Evolutionary conservation across 2,329 filamentous ascomycete genomes (phyloP).

Genomic region (Scytalidium lignicola): DNA sequence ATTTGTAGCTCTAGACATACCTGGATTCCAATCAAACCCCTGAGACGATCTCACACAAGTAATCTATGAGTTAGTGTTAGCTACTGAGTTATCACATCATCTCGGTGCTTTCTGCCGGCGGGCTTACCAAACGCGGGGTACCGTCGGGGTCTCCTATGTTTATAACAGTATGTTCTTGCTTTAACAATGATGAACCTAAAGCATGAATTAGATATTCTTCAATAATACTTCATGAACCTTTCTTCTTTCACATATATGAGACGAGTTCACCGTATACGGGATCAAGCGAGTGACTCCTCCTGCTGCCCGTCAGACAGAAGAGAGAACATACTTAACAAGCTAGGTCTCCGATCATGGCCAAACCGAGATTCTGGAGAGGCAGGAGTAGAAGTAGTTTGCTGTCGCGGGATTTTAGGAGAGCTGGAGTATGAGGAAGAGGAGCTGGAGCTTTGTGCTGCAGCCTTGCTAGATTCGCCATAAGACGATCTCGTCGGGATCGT

Average conservation of each 20-base stretch:
- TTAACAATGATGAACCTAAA: conserved; percentile 63
- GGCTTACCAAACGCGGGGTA: conserved; percentile 63
- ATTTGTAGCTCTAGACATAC: conserved; percentile 33
- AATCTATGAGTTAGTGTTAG: conserved; percentile 46
- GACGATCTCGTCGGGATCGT: conserved; percentile 52
- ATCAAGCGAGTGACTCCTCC: neutral
- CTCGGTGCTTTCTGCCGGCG: conserved; percentile 7
- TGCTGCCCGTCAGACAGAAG: neutral
- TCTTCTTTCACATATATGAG: neutral
- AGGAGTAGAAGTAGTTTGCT: conserved; percentile 37
- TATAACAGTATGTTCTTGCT: conserved; percentile 74
- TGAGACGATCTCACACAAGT: conserved; percentile 75
- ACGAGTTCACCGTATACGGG: neutral
- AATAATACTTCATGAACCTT: neutral
- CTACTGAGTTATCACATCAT: neutral
- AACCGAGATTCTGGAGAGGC: conserved; percentile 32
- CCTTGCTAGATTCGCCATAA: conserved; percentile 36
- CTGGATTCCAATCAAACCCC: conserved; percentile 79
- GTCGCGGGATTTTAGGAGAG: conserved; percentile 44
- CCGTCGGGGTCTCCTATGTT: conserved; percentile 72
- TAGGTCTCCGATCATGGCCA: conserved; percentile 52
- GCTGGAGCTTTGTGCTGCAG: conserved; percentile 27
- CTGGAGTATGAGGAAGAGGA: conserved; percentile 52
- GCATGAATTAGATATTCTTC: conserved; percentile 23
- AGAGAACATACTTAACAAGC: conserved; percentile 51